A percentile compares a stretch with the other conserved stretches of the same genome.
Evolutionary conservation across 2,329 filamentous ascomycete genomes (phyloP).

Genomic region (Tolypocladium guangdongense): DNA sequence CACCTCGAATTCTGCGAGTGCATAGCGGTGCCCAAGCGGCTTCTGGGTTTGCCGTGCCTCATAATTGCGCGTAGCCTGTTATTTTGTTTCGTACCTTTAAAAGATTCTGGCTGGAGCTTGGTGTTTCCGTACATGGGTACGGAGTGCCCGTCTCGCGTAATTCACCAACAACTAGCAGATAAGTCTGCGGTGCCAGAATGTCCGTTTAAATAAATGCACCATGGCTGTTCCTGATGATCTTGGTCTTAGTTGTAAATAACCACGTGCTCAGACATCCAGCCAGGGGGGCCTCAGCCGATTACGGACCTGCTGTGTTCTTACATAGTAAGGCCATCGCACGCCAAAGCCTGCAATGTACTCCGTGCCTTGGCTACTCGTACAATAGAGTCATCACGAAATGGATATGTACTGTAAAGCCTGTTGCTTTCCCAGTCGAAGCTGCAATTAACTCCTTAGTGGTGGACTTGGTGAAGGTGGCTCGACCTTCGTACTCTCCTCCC

Average conservation of each 20-base stretch:
- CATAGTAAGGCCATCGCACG: not conserved
- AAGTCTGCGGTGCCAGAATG: not conserved
- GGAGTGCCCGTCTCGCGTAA: no score
- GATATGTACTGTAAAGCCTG: not conserved
- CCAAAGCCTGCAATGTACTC: no score
- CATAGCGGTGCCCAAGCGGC: not conserved
- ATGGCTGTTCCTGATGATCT: not conserved
- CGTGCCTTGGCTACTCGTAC: no score
- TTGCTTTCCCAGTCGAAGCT: not conserved
- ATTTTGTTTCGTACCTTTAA: not conserved
- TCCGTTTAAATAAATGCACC: not conserved
- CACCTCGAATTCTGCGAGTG: not conserved
- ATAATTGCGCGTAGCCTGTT: not conserved
- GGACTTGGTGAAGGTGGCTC: no score
- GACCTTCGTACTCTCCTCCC: no score
- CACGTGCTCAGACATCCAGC: no score
- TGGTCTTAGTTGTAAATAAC: not conserved
- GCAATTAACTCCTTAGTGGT: not conserved
- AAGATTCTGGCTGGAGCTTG: not conserved
- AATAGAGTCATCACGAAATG: not conserved
- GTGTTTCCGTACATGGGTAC: not conserved
- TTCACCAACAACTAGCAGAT: no score
- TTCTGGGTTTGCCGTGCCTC: not conserved
- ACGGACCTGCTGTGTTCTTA: constrained; percentile 2
- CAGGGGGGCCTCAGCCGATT: not conserved